A percentile compares a stretch with the other conserved stretches of the same genome.
phyloP scores from a whole-genome alignment of 208 protist genomes.

The Chromosphaera perkinsii region DNA sequence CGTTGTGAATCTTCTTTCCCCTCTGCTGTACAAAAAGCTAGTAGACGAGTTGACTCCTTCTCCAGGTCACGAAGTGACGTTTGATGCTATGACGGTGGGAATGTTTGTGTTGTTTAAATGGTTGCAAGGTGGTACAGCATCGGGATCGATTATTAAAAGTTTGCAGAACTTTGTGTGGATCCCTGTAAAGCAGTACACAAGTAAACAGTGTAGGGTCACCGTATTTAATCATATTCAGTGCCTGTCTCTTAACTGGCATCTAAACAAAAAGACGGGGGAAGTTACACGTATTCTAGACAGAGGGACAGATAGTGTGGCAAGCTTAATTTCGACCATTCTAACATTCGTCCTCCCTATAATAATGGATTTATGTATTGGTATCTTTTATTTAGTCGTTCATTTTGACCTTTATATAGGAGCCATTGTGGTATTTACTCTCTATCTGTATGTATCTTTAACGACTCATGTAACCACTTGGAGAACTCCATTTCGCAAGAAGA shows the following conservation, averaged over 20 bases:
- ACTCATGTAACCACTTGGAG: constrained; percentile 33
- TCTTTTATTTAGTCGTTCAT: constrained; percentile 29
- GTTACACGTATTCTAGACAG: constrained; percentile 45
- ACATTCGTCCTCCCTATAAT: constrained; percentile 7
- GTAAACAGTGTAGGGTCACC: background rate
- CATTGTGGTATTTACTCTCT: constrained; percentile 33
- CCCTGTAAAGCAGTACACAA: constrained; percentile 15
- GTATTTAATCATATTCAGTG: constrained; percentile 12
- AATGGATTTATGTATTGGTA: constrained; percentile 36
- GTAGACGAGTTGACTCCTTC: no score
- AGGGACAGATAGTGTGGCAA: constrained; percentile 24
- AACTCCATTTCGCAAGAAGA: constrained; percentile 18
- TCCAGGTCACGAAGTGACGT: no score
- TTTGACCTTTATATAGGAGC: constrained; percentile 24
- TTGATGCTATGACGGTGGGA: no score
- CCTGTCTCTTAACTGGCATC: constrained; percentile 44
- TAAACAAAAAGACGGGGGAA: constrained; percentile 41
- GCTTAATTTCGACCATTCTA: constrained; percentile 1
- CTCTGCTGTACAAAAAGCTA: no score
- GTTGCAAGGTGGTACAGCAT: constrained; percentile 8
- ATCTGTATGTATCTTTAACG: constrained; percentile 32
- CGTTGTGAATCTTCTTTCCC: no score
- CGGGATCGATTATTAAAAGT: background rate
- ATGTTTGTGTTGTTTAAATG: constrained; percentile 2
- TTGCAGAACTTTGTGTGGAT: constrained; percentile 8